Evolutionary conservation across 2,329 filamentous ascomycete species (phyloP).

Genomic region (Pseudocercospora fuligena): DNA sequence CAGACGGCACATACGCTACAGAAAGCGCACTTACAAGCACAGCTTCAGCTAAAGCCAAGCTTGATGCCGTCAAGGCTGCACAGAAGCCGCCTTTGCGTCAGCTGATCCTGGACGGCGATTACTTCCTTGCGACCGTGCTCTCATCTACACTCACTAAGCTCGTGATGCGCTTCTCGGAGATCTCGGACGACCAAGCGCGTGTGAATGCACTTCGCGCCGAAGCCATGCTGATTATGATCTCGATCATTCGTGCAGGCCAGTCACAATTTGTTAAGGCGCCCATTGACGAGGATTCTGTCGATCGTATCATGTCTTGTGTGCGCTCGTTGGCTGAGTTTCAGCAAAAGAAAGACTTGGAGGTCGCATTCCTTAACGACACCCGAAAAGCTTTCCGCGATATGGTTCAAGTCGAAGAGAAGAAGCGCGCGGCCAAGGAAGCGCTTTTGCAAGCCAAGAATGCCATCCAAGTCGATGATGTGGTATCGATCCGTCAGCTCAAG

Average conservation of each 20-base stretch:
- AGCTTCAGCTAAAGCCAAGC: constrained; percentile 83
- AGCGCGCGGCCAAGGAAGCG: constrained; percentile 92
- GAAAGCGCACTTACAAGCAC: constrained; percentile 95
- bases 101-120: constrained; percentile 95
- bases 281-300: constrained; percentile 97
- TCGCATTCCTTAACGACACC: constrained; percentile 92
- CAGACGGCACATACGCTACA: constrained; percentile 96
- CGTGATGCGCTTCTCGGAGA: constrained; percentile 95
- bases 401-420: constrained; percentile 97
- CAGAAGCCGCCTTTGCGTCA: constrained; percentile 94
- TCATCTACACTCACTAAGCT: constrained; percentile 95
- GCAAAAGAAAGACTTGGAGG: constrained; percentile 86
- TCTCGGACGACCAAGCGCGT: constrained; percentile 80
- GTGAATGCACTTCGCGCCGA: constrained; percentile 95
- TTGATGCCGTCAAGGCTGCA: constrained; percentile 95
- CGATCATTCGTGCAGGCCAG: constrained; percentile 94
- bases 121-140: constrained; percentile 93
- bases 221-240: constrained; percentile 99
- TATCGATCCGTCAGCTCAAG: constrained; percentile 87
- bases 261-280: constrained; percentile 98
- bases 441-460: constrained; percentile 91
- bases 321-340: constrained; percentile 89
- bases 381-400: constrained; percentile 94
- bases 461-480: constrained; percentile 92
- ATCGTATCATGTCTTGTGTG: constrained; percentile 97